Conservation (phyloP, 805 yeast species). For the Priceomyces haplophilus region DNA sequence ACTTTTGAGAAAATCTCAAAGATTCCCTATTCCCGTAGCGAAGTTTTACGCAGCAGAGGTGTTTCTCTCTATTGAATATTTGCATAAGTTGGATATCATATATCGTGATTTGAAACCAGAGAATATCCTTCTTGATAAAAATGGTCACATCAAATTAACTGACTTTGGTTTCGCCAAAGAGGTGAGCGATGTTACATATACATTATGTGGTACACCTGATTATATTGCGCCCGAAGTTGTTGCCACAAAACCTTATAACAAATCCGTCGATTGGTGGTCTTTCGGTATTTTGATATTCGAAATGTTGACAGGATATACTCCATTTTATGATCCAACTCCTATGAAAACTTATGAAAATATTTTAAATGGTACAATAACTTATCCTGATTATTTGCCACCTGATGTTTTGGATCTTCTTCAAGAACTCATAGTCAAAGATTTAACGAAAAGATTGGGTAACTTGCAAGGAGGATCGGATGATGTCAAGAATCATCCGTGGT, state of each 20-base stretch:
- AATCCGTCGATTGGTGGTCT: conserved; percentile 66
- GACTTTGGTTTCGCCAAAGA: conserved; percentile 66
- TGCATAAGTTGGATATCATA: conserved; percentile 57
- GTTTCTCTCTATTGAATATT: conserved; percentile 54
- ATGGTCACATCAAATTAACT: conserved; percentile 59
- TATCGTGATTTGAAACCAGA: conserved; percentile 63
- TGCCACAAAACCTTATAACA: conserved; percentile 59
- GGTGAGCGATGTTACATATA: conserved; percentile 57
- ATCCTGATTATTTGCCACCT: conserved; percentile 52
- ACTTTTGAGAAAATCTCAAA: conserved; percentile 52
- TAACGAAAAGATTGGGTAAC: conserved; percentile 55
- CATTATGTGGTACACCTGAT: conserved; percentile 64
- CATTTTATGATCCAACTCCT: conserved; percentile 61
- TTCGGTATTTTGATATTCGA: conserved; percentile 59
- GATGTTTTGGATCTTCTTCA: conserved; percentile 51
- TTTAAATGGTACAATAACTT: conserved; percentile 49
- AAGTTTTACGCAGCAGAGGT: conserved; percentile 65
- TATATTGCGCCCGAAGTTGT: conserved; percentile 67
- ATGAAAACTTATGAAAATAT: conserved; percentile 63
- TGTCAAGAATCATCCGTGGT: conserved; percentile 57
- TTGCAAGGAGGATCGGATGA: conserved; percentile 57
- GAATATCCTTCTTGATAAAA: conserved; percentile 54
- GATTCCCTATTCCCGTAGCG: conserved; percentile 62
- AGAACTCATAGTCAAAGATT: conserved; percentile 52
- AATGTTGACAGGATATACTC: conserved; percentile 62